Conservation (phyloP, 1,284 basidiomycete species). For the Cryptococcus wingfieldii region DNA sequence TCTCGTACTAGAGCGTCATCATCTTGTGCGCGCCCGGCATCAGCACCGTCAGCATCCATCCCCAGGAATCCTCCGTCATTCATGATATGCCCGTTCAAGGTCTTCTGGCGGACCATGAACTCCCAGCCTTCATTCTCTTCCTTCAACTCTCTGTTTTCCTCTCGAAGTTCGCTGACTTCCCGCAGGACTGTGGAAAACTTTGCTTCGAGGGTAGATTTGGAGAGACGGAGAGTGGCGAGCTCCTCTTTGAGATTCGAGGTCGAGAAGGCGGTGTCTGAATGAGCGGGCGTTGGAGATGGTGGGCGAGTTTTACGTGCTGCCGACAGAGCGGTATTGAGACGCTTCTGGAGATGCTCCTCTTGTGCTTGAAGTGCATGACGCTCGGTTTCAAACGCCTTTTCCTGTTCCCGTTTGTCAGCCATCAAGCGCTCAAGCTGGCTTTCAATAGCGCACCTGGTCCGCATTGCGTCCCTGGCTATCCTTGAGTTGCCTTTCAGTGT, state of each 20-base stretch:
- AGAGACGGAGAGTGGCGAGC: constrained; percentile 32
- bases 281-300: not conserved
- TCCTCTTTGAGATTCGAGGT: constrained; percentile 33
- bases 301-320: not conserved
- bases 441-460: constrained; percentile 34
- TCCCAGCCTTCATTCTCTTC: constrained; percentile 95
- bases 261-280: constrained; percentile 3
- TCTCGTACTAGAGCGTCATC: too few species aligned
- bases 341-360: constrained; percentile 34
- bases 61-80: constrained; percentile 50
- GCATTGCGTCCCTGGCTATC: constrained; percentile 33
- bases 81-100: constrained; percentile 74
- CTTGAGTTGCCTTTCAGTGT: constrained; percentile 32
- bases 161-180: constrained; percentile 39
- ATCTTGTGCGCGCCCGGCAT: too few species aligned
- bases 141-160: constrained; percentile 35
- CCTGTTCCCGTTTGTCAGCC: constrained; percentile 17
- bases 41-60: constrained; percentile 11
- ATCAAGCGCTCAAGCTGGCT: constrained; percentile 1
- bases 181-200: constrained; percentile 34
- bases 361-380: constrained; percentile 38
- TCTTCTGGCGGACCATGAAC: constrained; percentile 80
- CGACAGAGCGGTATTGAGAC: constrained; percentile 25
- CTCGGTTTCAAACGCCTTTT: constrained; percentile 43
- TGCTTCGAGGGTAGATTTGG: constrained; percentile 34